Base-by-base conservation (phyloP, 202 grass and related monocot genomes). In the Digitaria exilis region DNA sequence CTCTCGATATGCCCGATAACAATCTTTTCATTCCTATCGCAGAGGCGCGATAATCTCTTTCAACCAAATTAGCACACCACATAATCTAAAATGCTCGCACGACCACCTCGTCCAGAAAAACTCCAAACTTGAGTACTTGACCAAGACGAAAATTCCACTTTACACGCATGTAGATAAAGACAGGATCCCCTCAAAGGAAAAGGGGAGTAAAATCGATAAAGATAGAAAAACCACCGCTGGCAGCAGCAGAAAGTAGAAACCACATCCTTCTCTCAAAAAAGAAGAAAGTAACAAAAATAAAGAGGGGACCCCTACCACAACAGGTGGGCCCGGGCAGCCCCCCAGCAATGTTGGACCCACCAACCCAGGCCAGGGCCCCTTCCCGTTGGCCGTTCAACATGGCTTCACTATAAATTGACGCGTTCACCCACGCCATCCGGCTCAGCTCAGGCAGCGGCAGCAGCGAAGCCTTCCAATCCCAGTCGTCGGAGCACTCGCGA, bases 271-370 rank as follows among this genome's bases (percentile, higher is more conserved):
- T 50, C 26, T 51, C 26, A 50, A 1, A 34, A 81, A 58, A 30
- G 35, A 29, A 71, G 32, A 66, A 66, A 10, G 10, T 9, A 4
- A 17, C 7, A n/a, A n/a, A n/a, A 67, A 19, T 14, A 57, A n/a
- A 58, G 3, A 74, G 37, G 32, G 3, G 3, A 12, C 16, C 35
- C 24, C 51, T 46, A 63, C 9, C 75, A 44, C 31, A 14, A 51
- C 15, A 4, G 12, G 55, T 56, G 73, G 72, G 71, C 17, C 54
- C 69, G 0, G 31, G 11, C 26, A n/a, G 4, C 24, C 54, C n/a
- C n/a, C 87, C 71, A 44, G 63, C 46, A 82, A 51, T 82, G 83
- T 72, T 66, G 87, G 87, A 82, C 87, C 83, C 83, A 82, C 83
- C n/a, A 30, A 84, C 76, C 61, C 66, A 34, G 46, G 14, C 61